Evolutionary conservation across 2,329 filamentous ascomycete genomes (phyloP).

Genomic region (Nothopassalora personata): DNA sequence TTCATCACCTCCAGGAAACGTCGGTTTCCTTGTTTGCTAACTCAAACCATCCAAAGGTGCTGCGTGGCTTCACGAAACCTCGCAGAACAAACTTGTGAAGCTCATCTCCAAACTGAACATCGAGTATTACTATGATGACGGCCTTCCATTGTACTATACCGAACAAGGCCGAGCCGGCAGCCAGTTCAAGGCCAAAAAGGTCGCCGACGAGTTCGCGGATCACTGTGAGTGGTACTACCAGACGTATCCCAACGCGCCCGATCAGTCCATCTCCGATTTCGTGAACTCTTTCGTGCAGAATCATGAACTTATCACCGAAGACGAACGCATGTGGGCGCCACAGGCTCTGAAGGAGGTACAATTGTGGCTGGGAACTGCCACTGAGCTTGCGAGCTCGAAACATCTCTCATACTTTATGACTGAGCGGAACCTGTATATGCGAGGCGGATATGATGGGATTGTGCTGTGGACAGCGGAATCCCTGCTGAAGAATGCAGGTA

Average conservation of each 20-base stretch:
- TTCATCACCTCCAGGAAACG: constrained; percentile 21
- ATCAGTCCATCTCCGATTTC: constrained; percentile 38
- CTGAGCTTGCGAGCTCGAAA: constrained; percentile 40
- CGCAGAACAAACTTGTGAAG: constrained; percentile 42
- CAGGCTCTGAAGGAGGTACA: constrained; percentile 42
- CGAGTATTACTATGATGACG: constrained; percentile 44
- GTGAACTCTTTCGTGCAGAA: constrained; percentile 38
- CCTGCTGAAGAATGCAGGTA: constrained; percentile 30
- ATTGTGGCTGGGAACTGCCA: constrained; percentile 41
- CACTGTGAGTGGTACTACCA: constrained; percentile 40
- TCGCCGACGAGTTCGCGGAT: constrained; percentile 43
- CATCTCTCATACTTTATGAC: constrained; percentile 42
- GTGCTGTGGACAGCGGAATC: constrained; percentile 39
- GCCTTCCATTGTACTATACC: constrained; percentile 39
- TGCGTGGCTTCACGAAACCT: constrained; percentile 45
- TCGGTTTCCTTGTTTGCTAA: constrained; percentile 16
- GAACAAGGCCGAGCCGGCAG: constrained; percentile 39
- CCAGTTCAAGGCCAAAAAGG: constrained; percentile 45
- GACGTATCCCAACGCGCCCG: constrained; percentile 38
- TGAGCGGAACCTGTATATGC: constrained; percentile 44
- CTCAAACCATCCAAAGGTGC: constrained; percentile 30
- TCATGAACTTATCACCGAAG: constrained; percentile 39
- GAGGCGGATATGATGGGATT: constrained; percentile 42
- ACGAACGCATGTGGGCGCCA: constrained; percentile 42
- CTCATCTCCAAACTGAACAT: constrained; percentile 39